Percentiles rank a stretch among this genome's conserved stretches.
Conservation (phyloP, 306 rosid genomes). For the Astragalus glycyphyllos region DNA sequence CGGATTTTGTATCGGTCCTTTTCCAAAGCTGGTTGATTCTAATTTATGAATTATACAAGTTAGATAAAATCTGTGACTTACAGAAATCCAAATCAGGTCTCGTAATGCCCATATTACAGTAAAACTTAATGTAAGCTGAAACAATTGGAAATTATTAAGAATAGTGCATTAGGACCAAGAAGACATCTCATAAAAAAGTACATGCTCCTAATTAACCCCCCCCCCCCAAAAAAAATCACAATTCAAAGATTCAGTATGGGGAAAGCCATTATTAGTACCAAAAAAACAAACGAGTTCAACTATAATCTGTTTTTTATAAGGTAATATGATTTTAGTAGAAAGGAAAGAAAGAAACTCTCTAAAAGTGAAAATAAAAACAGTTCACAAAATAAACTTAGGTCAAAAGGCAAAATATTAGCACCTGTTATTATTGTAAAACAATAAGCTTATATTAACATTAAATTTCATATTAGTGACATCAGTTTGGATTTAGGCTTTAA, state of each 20-base stretch:
- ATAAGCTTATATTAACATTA: not conserved
- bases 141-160: not conserved
- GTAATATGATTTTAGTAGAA: not conserved
- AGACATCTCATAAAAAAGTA: too few relatives aligned
- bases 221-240: not conserved
- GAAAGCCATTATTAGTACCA: not conserved
- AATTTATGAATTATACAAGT: slow-evolving; percentile 41
- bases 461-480: not conserved
- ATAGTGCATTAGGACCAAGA: too few relatives aligned
- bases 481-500: not conserved
- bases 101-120: slow-evolving; percentile 3
- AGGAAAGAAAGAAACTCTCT: slow-evolving; percentile 1
- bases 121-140: slow-evolving; percentile 21
- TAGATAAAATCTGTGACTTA: slow-evolving; percentile 30
- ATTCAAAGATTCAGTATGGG: not conserved
- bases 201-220: too few relatives aligned
- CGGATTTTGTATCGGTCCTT: slow-evolving; percentile 98
- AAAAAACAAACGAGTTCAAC: not conserved
- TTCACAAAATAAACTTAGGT: slow-evolving; percentile 1
- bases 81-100: slow-evolving; percentile 21
- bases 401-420: slow-evolving; percentile 8
- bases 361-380: not conserved
- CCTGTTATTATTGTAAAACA: slow-evolving; percentile 3
- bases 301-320: not conserved
- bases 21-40: slow-evolving; percentile 99